Evolutionary conservation across 2,329 filamentous ascomycete genomes (phyloP).

Genomic region (Botrytis elliptica): DNA sequence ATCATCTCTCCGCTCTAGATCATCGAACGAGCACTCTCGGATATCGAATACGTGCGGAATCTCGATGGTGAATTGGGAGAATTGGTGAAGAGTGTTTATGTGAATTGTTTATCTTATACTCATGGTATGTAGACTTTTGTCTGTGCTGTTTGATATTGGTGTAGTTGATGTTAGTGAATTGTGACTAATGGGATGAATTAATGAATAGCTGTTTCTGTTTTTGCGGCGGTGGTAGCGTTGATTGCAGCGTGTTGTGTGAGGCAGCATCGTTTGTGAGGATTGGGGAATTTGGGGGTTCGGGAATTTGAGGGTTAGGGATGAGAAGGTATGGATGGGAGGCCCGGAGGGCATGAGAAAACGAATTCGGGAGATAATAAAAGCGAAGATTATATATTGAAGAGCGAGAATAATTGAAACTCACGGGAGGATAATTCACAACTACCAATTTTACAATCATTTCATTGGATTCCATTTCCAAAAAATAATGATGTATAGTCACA

Average conservation of each 20-base stretch:
- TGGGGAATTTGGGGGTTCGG: background rate
- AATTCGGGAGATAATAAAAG: background rate
- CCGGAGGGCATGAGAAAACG: no score
- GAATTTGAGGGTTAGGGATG: no score
- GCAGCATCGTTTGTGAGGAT: background rate
- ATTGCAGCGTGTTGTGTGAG: conserved; percentile 11
- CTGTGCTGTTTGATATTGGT: background rate
- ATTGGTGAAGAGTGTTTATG: conserved; percentile 29
- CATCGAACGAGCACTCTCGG: conserved; percentile 24
- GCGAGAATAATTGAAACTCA: background rate
- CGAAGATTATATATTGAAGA: background rate
- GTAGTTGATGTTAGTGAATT: background rate
- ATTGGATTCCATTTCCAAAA: background rate
- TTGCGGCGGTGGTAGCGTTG: background rate
- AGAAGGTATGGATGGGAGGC: no score
- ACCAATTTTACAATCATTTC: background rate
- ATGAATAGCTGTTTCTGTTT: background rate
- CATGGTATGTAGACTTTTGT: conserved; percentile 24
- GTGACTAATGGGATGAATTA: background rate
- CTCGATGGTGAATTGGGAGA: conserved; percentile 24
- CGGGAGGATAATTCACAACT: background rate
- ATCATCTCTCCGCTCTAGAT: conserved; percentile 7
- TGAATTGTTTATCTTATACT: conserved; percentile 30
- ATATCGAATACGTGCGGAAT: conserved; percentile 26
- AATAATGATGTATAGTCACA: rapidly evolving